phyloP scores from a whole-genome alignment of 805 yeast species.

The Sugiyamaella americana region DNA sequence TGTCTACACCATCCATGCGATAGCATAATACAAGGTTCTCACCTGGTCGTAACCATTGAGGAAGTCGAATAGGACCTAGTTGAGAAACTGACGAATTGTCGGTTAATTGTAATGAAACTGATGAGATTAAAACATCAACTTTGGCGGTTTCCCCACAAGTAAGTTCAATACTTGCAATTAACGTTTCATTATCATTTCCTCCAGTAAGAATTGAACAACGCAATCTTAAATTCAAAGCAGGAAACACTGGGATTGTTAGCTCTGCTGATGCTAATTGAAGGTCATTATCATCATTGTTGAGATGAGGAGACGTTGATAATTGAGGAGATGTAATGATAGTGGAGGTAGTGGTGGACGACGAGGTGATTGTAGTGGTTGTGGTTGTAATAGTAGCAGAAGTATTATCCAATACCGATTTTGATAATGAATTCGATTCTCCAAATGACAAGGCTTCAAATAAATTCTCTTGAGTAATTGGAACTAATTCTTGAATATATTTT shows the following conservation, averaged over 20 bases:
- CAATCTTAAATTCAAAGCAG: conserved; percentile 41
- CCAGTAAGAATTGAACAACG: conserved; percentile 40
- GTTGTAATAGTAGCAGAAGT: background rate
- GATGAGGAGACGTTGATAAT: background rate
- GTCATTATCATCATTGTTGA: background rate
- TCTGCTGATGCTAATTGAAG: conserved; percentile 4
- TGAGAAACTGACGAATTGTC: conserved; percentile 24
- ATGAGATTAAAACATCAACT: conserved; percentile 16
- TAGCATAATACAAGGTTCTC: conserved; percentile 29
- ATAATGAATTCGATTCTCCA: background rate
- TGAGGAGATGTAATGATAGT: background rate
- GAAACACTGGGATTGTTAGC: conserved; percentile 27
- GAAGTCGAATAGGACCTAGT: conserved; percentile 24
- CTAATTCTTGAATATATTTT: background rate
- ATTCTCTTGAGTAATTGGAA: background rate
- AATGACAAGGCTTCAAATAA: background rate
- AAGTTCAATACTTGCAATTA: conserved; percentile 45
- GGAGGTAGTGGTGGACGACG: background rate
- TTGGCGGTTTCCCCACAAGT: conserved; percentile 41
- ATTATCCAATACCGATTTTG: background rate
- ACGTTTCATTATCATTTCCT: conserved; percentile 40
- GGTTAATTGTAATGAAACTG: conserved; percentile 19
- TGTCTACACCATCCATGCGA: conserved; percentile 18
- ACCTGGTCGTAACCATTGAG: conserved; percentile 24
- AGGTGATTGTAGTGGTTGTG: conserved; percentile 2